Evolutionary conservation across 78 protist genomes (phyloP).

Genomic region (Tieghemostelium lacteum): DNA sequence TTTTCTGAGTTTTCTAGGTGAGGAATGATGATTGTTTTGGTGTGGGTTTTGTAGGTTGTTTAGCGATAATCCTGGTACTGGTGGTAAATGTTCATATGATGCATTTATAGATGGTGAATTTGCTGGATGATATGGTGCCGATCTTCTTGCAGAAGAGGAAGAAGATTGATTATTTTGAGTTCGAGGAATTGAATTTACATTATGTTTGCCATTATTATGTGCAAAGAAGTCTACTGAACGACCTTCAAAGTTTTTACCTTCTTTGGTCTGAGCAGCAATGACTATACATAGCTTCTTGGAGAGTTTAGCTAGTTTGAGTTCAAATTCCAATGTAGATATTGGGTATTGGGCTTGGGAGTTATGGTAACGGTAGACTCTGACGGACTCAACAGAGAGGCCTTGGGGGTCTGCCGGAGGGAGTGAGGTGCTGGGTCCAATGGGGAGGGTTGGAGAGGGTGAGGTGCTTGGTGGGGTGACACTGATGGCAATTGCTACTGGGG

Average conservation of each 20-base stretch:
- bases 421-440: not conserved
- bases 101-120: not conserved
- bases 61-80: too few species aligned
- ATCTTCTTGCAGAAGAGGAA: not conserved
- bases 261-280: conserved; percentile 27
- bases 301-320: conserved; percentile 56
- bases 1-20: not conserved
- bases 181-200: conserved; percentile 9
- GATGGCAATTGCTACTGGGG: conserved; percentile 12
- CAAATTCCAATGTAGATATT: conserved; percentile 63
- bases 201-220: conserved; percentile 74
- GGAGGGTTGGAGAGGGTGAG: conserved; percentile 29
- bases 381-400: conserved; percentile 64
- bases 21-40: not conserved
- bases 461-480: conserved; percentile 48
- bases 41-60: conserved; percentile 11
- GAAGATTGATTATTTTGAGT: not conserved
- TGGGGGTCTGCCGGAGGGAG: conserved; percentile 61
- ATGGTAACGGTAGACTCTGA: conserved; percentile 65
- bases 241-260: conserved; percentile 39
- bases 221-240: conserved; percentile 60
- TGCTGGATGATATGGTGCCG: not conserved
- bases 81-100: not conserved
- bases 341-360: conserved; percentile 21
- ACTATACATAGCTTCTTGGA: conserved; percentile 47